Percentiles rank a stretch among this genome's conserved stretches.
Evolutionary conservation across 352 stramenopile genomes (phyloP).

Genomic region (Pythium brachiatum): DNA sequence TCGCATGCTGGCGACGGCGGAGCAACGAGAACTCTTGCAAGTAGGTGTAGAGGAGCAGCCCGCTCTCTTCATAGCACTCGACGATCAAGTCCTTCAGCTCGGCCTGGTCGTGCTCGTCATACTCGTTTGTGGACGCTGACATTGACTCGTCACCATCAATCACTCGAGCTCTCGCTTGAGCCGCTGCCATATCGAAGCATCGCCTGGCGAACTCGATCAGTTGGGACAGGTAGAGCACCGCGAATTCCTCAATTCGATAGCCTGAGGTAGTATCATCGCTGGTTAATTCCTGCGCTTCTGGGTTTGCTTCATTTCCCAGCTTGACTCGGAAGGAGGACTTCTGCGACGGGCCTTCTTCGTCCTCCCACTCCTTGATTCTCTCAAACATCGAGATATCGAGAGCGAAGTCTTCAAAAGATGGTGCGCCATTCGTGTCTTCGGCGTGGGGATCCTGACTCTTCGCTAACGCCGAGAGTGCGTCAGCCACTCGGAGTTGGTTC

Average conservation of each 20-base stretch:
- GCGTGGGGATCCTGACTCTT: not conserved
- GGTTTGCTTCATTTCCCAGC: not conserved
- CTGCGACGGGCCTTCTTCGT: slow-evolving; percentile 14
- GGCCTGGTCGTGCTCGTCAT: slow-evolving; percentile 5
- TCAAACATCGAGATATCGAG: slow-evolving; percentile 47
- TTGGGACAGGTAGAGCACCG: slow-evolving; percentile 42
- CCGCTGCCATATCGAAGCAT: slow-evolving; percentile 63
- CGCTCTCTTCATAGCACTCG: slow-evolving; percentile 73
- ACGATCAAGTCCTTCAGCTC: slow-evolving; percentile 28
- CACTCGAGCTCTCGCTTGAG: slow-evolving; percentile 14
- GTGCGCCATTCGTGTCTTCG: not conserved
- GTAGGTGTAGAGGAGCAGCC: slow-evolving; percentile 67
- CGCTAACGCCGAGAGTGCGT: slow-evolving; percentile 36
- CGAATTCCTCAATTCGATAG: slow-evolving; percentile 45
- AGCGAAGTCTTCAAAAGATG: slow-evolving; percentile 44
- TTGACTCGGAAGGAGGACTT: slow-evolving; percentile 22
- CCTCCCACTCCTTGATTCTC: slow-evolving; percentile 56
- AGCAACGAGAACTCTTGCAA: slow-evolving; percentile 61
- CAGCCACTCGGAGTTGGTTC: slow-evolving; percentile 37
- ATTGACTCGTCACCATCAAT: not conserved
- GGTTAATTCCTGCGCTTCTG: not conserved
- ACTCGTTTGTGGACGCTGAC: not conserved
- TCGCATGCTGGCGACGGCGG: slow-evolving; percentile 20
- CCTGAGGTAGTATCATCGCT: not conserved
- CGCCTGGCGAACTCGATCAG: slow-evolving; percentile 63